A percentile compares a stretch with the other conserved stretches of the same genome.
phyloP scores from a whole-genome alignment of 805 yeast genomes.

The Nakazawaea laoshanensis region DNA sequence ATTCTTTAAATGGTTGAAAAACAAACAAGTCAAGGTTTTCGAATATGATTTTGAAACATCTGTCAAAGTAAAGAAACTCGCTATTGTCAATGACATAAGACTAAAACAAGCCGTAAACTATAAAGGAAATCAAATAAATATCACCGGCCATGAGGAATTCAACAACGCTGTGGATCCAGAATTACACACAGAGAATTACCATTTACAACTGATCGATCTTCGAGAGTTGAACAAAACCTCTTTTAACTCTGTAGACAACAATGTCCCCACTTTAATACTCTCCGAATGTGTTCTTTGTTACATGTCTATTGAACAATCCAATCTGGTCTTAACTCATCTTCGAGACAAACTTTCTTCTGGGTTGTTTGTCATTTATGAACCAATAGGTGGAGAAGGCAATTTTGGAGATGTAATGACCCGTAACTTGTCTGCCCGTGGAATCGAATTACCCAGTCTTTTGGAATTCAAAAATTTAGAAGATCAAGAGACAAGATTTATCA shows the following conservation, averaged over 20 bases:
- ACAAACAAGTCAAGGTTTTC: constrained; percentile 29
- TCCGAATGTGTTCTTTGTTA: constrained; percentile 78
- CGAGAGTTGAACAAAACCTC: constrained; percentile 22
- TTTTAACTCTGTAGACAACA: constrained; percentile 19
- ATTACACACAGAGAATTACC: constrained; percentile 34
- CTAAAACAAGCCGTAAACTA: constrained; percentile 21
- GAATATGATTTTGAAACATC: constrained; percentile 62
- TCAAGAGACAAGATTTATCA: constrained; percentile 28
- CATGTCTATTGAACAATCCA: constrained; percentile 41
- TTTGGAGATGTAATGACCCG: constrained; percentile 65
- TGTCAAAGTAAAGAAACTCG: constrained; percentile 38
- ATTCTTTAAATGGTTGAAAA: constrained; percentile 38
- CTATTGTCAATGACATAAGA: constrained; percentile 26
- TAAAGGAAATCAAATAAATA: constrained; percentile 14
- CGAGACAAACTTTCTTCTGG: constrained; percentile 16
- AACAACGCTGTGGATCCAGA: constrained; percentile 16
- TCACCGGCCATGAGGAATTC: constrained; percentile 17
- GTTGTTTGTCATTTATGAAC: constrained; percentile 53
- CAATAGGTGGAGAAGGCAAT: constrained; percentile 49
- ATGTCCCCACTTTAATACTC: constrained; percentile 49
- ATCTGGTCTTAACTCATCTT: constrained; percentile 35
- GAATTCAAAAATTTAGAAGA: constrained; percentile 37
- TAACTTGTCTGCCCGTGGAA: constrained; percentile 53
- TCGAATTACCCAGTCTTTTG: constrained; percentile 49
- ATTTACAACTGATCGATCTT: constrained; percentile 48